These are phyloP conservation scores for Aureobasidium mangrovei DNA, from an alignment of 2,329 filamentous ascomycete genomes.

Conservation along the genomic window DNA sequence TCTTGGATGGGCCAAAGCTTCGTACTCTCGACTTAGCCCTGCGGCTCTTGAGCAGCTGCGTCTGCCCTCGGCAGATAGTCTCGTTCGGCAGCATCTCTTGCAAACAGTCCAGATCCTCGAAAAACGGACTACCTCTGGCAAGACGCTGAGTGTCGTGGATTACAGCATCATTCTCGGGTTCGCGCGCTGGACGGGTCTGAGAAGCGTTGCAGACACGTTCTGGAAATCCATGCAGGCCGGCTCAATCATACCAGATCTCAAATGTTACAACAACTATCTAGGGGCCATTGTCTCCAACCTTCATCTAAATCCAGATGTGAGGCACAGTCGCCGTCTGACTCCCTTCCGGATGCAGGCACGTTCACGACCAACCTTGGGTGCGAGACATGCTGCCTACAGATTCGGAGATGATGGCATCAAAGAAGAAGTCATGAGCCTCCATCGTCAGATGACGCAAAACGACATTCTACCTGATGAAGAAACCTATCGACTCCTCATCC, in stretches of 20 bases:
- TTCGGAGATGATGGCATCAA: conserved; percentile 25
- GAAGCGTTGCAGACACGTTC: conserved; percentile 33
- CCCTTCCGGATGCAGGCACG: conserved; percentile 21
- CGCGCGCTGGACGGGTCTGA: conserved; percentile 41
- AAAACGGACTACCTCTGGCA: conserved; percentile 30
- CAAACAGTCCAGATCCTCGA: conserved; percentile 32
- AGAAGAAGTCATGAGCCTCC: conserved; percentile 28
- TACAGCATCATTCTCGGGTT: conserved; percentile 46
- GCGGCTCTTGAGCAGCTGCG: conserved; percentile 36
- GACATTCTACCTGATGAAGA: conserved; percentile 41
- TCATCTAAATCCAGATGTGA: conserved; percentile 27
- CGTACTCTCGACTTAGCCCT: conserved; percentile 44
- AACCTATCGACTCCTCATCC: conserved; percentile 46
- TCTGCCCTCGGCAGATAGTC: conserved; percentile 28
- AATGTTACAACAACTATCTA: conserved; percentile 49
- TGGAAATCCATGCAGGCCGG: conserved; percentile 39
- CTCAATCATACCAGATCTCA: conserved; percentile 35
- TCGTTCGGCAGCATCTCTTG: conserved; percentile 33
- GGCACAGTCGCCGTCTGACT: conserved; percentile 34
- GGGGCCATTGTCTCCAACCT: conserved; percentile 39
- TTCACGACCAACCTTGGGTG: not conserved
- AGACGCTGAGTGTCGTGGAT: conserved; percentile 36
- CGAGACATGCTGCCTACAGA: conserved; percentile 19
- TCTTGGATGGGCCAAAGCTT: conserved; percentile 36
- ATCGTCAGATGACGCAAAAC: conserved; percentile 39